Conservation (phyloP, 805 yeast genomes). For the Candida jianshihensis region DNA sequence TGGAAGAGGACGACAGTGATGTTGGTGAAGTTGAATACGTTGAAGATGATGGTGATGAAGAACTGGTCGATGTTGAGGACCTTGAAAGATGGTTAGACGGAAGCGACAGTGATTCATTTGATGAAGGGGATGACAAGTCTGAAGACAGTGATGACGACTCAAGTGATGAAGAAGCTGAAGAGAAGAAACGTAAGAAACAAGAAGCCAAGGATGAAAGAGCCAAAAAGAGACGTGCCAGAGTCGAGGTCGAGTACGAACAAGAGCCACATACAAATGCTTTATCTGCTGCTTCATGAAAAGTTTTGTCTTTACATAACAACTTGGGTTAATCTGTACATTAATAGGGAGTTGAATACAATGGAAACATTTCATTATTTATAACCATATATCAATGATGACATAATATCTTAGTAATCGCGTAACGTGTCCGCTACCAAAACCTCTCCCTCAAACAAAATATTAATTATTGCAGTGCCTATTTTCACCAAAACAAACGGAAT, state of each 20-base stretch:
- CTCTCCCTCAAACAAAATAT: too few relatives aligned
- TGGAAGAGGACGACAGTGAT: constrained; percentile 46
- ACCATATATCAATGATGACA: too few relatives aligned
- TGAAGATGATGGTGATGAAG: constrained; percentile 84
- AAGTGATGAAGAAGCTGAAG: constrained; percentile 30
- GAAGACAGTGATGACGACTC: constrained; percentile 31
- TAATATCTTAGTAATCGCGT: too few relatives aligned
- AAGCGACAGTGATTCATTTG: constrained; percentile 32
- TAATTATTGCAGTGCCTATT: background rate
- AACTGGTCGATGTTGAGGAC: constrained; percentile 90
- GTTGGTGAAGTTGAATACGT: constrained; percentile 83
- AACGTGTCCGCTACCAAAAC: too few relatives aligned
- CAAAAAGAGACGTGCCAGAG: constrained; percentile 57
- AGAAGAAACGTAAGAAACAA: constrained; percentile 29
- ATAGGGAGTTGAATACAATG: too few relatives aligned
- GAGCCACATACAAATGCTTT: constrained; percentile 35
- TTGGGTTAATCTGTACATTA: too few relatives aligned
- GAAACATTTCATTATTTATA: too few relatives aligned
- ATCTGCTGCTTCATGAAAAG: constrained; percentile 3
- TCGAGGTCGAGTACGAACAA: constrained; percentile 81
- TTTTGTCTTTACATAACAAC: too few relatives aligned
- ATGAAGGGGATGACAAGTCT: constrained; percentile 24
- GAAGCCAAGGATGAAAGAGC: constrained; percentile 32
- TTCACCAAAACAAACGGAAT: background rate
- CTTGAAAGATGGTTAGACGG: constrained; percentile 81